These are phyloP conservation scores for Sanguinoderma infundibulare DNA, from an alignment of 1,284 basidiomycete genomes.

Conservation along the genomic window DNA sequence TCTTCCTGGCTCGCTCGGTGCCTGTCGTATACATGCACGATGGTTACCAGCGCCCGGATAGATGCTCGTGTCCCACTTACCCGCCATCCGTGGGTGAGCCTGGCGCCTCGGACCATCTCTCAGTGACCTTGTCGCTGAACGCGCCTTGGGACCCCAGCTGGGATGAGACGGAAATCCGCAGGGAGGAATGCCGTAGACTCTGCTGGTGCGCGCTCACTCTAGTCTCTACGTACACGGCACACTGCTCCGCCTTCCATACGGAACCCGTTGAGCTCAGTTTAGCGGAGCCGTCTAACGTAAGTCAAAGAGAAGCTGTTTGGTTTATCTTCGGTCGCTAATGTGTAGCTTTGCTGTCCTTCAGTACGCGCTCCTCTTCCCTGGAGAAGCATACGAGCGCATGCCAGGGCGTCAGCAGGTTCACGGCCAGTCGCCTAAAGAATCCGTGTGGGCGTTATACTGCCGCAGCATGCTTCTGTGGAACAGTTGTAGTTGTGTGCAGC, in stretches of 20 bases:
- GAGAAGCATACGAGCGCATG: conserved; percentile 60
- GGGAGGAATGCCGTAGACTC: conserved; percentile 71
- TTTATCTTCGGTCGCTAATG: conserved; percentile 4
- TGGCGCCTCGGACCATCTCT: conserved; percentile 41
- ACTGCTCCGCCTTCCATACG: conserved; percentile 66
- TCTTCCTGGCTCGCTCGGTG: conserved; percentile 51
- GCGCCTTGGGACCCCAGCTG: conserved; percentile 66
- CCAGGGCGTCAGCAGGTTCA: conserved; percentile 38
- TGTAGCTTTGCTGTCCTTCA: conserved; percentile 23
- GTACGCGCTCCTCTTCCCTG: conserved; percentile 62
- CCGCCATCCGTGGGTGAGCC: conserved; percentile 41
- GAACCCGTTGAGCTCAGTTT: conserved; percentile 59
- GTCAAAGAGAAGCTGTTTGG: conserved; percentile 30
- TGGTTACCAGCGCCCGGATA: conserved; percentile 35
- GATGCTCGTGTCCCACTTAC: conserved; percentile 54
- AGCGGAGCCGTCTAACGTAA: conserved; percentile 65
- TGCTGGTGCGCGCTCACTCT: conserved; percentile 76
- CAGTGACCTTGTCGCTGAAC: conserved; percentile 50
- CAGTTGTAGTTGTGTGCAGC: conserved; percentile 56
- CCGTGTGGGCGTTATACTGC: conserved; percentile 79
- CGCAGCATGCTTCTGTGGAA: conserved; percentile 80
- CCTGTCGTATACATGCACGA: conserved; percentile 45
- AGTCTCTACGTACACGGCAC: conserved; percentile 65
- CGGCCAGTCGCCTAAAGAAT: conserved; percentile 65
- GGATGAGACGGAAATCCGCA: conserved; percentile 55